These are phyloP conservation scores for Hypoxylon intermedium DNA, from an alignment of 495 filamentous ascomycete genomes.

Conservation along the genomic window DNA sequence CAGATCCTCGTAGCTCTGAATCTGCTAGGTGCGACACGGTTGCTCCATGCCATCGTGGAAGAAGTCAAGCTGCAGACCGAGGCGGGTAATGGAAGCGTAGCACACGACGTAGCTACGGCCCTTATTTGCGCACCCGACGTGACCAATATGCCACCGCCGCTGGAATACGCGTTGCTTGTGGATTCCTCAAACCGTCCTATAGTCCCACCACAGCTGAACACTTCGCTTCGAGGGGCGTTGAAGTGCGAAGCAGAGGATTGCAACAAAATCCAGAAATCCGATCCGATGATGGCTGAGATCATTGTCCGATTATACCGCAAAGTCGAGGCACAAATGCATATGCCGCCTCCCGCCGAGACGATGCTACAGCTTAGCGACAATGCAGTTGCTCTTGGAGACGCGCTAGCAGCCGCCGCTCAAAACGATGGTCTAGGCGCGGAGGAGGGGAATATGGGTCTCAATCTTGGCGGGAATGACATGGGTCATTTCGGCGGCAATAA, in stretches of 20 bases:
- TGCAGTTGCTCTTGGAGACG: conserved; percentile 40
- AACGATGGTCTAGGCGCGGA: conserved; percentile 34
- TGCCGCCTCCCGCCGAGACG: conserved; percentile 42
- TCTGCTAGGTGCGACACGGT: conserved; percentile 71
- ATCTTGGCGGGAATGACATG: conserved; percentile 38
- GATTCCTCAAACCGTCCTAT: conserved; percentile 35
- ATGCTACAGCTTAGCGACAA: conserved; percentile 44
- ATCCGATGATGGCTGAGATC: conserved; percentile 68
- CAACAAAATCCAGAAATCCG: conserved; percentile 64
- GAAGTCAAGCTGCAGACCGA: conserved; percentile 66
- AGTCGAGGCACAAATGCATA: conserved; percentile 67
- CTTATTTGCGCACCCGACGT: conserved; percentile 75
- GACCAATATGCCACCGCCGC: conserved; percentile 54
- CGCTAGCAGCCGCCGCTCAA: conserved; percentile 43
- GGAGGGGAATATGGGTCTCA: conserved; percentile 34
- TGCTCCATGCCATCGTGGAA: conserved; percentile 69
- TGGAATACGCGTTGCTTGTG: conserved; percentile 33
- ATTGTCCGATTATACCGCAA: conserved; percentile 78
- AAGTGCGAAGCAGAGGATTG: conserved; percentile 68
- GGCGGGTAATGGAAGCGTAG: conserved; percentile 63
- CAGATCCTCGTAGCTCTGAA: conserved; percentile 70
- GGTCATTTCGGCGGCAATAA: conserved; percentile 20
- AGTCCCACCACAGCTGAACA: conserved; percentile 43
- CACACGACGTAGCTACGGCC: conserved; percentile 75
- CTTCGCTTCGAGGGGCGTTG: conserved; percentile 73